Evolutionary conservation across 2,329 filamentous ascomycete genomes (phyloP).

Genomic region (Zasmidium angulare): DNA sequence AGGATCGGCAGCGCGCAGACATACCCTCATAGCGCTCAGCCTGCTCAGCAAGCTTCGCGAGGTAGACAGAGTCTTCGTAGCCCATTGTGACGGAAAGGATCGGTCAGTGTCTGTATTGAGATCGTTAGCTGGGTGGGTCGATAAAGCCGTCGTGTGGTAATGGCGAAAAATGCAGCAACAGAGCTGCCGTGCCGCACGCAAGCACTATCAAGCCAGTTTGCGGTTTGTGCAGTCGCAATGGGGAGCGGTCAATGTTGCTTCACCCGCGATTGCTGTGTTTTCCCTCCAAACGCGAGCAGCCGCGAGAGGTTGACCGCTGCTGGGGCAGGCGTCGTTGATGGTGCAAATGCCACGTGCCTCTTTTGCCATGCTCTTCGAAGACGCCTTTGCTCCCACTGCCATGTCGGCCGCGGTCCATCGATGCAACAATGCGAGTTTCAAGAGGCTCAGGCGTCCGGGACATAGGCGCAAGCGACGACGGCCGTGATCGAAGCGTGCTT

Average conservation of each 20-base stretch:
- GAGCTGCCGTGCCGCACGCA: neutral
- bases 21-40: conserved; percentile 99
- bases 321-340: neutral
- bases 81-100: conserved; percentile 64
- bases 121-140: conserved; percentile 4
- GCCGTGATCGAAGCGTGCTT: neutral
- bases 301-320: neutral
- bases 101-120: conserved; percentile 10
- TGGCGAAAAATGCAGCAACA: neutral
- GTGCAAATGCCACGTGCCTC: neutral
- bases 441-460: neutral
- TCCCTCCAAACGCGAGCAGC: neutral
- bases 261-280: neutral
- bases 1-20: conserved; percentile 11
- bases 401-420: neutral
- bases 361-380: neutral
- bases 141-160: neutral
- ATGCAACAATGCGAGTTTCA: neutral
- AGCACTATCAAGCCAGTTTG: neutral
- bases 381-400: neutral
- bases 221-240: neutral
- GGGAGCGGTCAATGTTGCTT: neutral
- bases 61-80: conserved; percentile 99
- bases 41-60: conserved; percentile 99
- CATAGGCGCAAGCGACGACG: neutral